Percentiles rank a stretch among this genome's conserved stretches.
phyloP scores from a whole-genome alignment of 768 basidiomycete genomes.

The Tricholoma matsutake region DNA sequence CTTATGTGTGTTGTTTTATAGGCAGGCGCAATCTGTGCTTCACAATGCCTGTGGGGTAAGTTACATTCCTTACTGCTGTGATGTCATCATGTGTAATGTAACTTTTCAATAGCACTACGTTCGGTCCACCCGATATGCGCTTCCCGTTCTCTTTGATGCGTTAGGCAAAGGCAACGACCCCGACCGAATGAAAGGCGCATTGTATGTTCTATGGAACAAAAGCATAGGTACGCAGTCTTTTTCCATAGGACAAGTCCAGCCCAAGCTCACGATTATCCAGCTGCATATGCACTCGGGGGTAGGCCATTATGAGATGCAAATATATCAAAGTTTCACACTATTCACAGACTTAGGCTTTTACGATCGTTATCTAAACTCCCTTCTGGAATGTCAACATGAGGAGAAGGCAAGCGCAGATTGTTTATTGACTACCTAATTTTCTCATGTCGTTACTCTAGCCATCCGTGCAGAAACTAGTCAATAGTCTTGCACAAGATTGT shows the following conservation, averaged over 20 bases:
- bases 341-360: slow-evolving; percentile 53
- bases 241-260: background rate
- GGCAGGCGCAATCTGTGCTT: slow-evolving; percentile 67
- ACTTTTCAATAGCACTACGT: slow-evolving; percentile 52
- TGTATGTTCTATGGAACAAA: slow-evolving; percentile 77
- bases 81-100: slow-evolving; percentile 4
- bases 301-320: slow-evolving; percentile 20
- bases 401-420: slow-evolving; percentile 57
- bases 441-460: slow-evolving; percentile 40
- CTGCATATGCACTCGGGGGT: slow-evolving; percentile 70
- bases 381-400: slow-evolving; percentile 78
- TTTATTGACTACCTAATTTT: background rate
- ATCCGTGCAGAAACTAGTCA: slow-evolving; percentile 72
- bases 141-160: slow-evolving; percentile 60
- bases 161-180: slow-evolving; percentile 76
- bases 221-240: slow-evolving; percentile 49
- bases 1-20: slow-evolving; percentile 22
- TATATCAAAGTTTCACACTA: background rate
- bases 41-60: slow-evolving; percentile 64
- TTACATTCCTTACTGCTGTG: slow-evolving; percentile 6
- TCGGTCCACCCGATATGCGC: slow-evolving; percentile 63
- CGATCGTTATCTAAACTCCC: slow-evolving; percentile 53
- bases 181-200: slow-evolving; percentile 92
- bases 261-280: slow-evolving; percentile 29
- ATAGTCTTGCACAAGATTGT: slow-evolving; percentile 60